phyloP scores from a whole-genome alignment of 768 basidiomycete species.

The Phlebiopsis flavidoalba region DNA sequence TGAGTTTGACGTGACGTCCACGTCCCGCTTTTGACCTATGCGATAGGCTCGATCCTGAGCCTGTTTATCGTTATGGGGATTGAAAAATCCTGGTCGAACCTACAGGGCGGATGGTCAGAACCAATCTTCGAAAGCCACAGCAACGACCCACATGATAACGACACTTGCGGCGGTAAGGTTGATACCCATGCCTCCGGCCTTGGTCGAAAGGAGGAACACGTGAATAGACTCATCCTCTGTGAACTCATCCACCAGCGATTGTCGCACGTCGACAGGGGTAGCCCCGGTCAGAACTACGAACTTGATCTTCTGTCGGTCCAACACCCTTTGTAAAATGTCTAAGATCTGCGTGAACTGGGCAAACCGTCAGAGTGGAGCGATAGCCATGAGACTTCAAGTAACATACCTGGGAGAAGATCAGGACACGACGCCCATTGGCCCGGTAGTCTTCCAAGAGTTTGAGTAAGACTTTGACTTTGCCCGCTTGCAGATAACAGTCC shows the following conservation, averaged over 20 bases:
- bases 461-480: slow-evolving; percentile 76
- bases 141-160: slow-evolving; percentile 73
- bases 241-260: slow-evolving; percentile 93
- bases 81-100: slow-evolving; percentile 98
- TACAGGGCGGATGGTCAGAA: slow-evolving; percentile 22
- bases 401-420: slow-evolving; percentile 91
- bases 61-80: slow-evolving; percentile 95
- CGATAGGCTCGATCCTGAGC: slow-evolving; percentile 97
- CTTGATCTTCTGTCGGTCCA: slow-evolving; percentile 66
- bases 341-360: slow-evolving; percentile 90
- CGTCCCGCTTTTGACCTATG: slow-evolving; percentile 91
- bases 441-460: slow-evolving; percentile 65
- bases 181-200: slow-evolving; percentile 94
- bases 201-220: slow-evolving; percentile 88
- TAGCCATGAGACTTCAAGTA: neutral
- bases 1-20: slow-evolving; percentile 93
- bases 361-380: neutral
- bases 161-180: slow-evolving; percentile 95
- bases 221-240: slow-evolving; percentile 80
- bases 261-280: slow-evolving; percentile 90
- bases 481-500: slow-evolving; percentile 77
- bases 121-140: neutral
- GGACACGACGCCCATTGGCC: slow-evolving; percentile 67
- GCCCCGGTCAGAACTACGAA: slow-evolving; percentile 87
- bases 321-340: slow-evolving; percentile 83